These are phyloP conservation scores for Cyclotella baltica DNA, from an alignment of 108 stramenopile species.

Conservation along the genomic window DNA sequence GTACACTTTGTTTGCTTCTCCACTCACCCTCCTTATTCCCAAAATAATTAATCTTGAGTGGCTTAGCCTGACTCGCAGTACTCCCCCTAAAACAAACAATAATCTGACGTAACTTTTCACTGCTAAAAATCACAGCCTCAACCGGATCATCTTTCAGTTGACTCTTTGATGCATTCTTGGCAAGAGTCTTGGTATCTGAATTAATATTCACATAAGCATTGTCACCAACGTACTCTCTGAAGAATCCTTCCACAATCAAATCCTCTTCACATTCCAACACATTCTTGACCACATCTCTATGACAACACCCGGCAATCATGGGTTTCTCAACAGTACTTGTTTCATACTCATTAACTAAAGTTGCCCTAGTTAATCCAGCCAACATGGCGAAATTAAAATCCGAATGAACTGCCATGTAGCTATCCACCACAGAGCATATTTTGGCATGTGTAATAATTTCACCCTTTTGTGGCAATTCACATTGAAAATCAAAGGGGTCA, in stretches of 20 bases:
- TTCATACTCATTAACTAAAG: conserved; percentile 53
- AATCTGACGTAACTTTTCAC: conserved; percentile 67
- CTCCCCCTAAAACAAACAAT: conserved; percentile 78
- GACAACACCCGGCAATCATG: conserved; percentile 48
- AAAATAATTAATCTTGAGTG: conserved; percentile 43
- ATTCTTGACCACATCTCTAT: conserved; percentile 64
- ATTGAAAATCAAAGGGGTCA: conserved; percentile 70
- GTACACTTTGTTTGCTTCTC: neutral
- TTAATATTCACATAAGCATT: neutral
- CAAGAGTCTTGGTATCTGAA: neutral
- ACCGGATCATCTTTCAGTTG: conserved; percentile 43
- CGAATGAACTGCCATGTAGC: conserved; percentile 65
- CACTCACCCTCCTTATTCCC: conserved; percentile 48
- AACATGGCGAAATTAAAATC: conserved; percentile 70
- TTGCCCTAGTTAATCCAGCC: conserved; percentile 36
- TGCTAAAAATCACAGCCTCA: conserved; percentile 71
- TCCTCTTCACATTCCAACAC: conserved; percentile 68
- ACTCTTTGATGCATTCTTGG: neutral
- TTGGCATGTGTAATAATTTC: conserved; percentile 58
- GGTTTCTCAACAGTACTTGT: conserved; percentile 25
- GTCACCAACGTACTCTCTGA: conserved; percentile 44
- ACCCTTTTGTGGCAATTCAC: conserved; percentile 67
- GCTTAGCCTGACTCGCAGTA: conserved; percentile 68
- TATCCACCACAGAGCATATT: conserved; percentile 62
- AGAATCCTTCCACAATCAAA: conserved; percentile 62